A percentile compares a stretch with the other conserved stretches of the same genome.
Conservation (phyloP, 306 rosid genomes). For the Gastrolobium bilobum region DNA sequence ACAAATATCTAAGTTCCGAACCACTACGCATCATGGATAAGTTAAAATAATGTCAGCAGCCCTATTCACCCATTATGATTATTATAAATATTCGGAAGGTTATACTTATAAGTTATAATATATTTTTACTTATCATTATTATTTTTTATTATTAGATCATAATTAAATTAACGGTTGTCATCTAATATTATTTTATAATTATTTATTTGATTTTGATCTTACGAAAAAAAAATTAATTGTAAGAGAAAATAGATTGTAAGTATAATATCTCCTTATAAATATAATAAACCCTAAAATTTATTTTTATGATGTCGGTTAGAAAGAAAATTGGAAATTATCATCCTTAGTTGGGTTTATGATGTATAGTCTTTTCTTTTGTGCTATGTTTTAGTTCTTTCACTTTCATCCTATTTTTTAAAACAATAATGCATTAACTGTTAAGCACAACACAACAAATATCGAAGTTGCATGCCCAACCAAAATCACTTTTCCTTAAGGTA, state of each 20-base stretch:
- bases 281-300: not conserved
- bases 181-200: too few species aligned
- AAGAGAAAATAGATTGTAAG: too few species aligned
- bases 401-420: not conserved
- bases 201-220: too few species aligned
- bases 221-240: too few species aligned
- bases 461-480: conserved; percentile 20
- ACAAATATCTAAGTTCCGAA: not conserved
- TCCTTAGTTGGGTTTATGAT: too few species aligned
- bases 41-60: too few species aligned
- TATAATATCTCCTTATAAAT: too few species aligned
- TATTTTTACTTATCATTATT: too few species aligned
- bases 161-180: too few species aligned
- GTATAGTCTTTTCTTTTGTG: not conserved
- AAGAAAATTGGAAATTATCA: not conserved
- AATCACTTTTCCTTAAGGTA: conserved; percentile 39
- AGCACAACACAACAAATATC: conserved; percentile 12
- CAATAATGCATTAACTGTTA: not conserved
- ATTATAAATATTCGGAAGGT: not conserved
- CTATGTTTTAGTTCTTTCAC: not conserved
- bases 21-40: too few species aligned
- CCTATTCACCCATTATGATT: not conserved
- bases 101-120: too few species aligned
- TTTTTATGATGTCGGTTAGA: not conserved
- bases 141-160: too few species aligned